Percentiles rank a stretch among this genome's conserved stretches.
phyloP scores from a whole-genome alignment of 2,329 filamentous ascomycete species.

The Keithomyces neogunnii region DNA sequence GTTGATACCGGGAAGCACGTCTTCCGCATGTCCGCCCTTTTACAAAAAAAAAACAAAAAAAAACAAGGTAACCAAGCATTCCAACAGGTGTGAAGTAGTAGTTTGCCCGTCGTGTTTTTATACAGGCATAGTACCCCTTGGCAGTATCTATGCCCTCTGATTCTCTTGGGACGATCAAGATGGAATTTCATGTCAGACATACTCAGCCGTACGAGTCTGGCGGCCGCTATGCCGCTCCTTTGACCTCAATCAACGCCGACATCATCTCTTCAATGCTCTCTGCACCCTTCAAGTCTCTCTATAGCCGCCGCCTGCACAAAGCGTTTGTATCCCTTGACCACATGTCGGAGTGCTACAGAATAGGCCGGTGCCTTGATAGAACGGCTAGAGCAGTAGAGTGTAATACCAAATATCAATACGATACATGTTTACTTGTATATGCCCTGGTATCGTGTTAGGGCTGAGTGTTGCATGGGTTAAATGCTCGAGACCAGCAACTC shows the following conservation, averaged over 20 bases:
- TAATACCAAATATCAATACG: too few species aligned
- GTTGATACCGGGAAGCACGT: not conserved
- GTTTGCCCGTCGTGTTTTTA: not conserved
- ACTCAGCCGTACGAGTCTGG: constrained; percentile 13
- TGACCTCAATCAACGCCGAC: constrained; percentile 37
- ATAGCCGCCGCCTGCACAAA: too few species aligned
- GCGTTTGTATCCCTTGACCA: constrained; percentile 12
- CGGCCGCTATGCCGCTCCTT: constrained; percentile 41
- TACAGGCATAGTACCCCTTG: too few species aligned
- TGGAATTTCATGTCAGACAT: constrained; percentile 4
- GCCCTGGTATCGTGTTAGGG: too few species aligned
- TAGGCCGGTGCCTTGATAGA: too few species aligned
- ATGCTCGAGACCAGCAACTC: too few species aligned
- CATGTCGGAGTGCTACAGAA: too few species aligned
- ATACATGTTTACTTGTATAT: too few species aligned
- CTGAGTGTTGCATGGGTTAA: too few species aligned
- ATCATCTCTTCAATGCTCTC: constrained; percentile 38
- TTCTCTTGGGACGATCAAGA: not conserved
- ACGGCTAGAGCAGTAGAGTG: too few species aligned
- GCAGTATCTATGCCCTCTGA: not conserved
- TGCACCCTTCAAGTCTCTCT: too few species aligned
- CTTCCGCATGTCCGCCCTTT: constrained; percentile 2
- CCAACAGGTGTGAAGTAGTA: constrained; percentile 1
- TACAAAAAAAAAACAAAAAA: not conserved
- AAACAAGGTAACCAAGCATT: not conserved